phyloP scores from a whole-genome alignment of 495 filamentous ascomycete genomes.

The Immersiella caudata region DNA sequence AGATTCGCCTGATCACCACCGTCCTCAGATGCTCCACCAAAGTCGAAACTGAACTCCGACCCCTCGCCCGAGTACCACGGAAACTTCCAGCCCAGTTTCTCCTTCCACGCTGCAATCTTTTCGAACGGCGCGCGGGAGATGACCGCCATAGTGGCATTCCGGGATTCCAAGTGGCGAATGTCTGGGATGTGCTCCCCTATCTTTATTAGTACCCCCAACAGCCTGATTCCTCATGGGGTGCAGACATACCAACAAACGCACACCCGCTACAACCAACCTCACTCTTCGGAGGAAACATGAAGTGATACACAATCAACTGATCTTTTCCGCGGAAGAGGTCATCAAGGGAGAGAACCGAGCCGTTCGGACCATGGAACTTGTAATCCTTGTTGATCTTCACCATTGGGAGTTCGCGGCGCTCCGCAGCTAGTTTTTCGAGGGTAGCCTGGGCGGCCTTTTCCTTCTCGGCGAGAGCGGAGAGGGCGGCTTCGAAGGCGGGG shows the following conservation, averaged over 20 bases:
- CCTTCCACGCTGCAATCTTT: conserved; percentile 42
- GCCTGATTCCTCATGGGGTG: no score
- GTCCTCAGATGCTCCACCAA: conserved; percentile 34
- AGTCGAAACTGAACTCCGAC: conserved; percentile 42
- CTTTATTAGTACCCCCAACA: not conserved
- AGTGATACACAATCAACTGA: conserved; percentile 53
- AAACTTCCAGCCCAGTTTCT: conserved; percentile 48
- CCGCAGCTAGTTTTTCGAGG: conserved; percentile 26
- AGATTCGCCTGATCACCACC: conserved; percentile 42
- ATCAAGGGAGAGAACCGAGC: conserved; percentile 34
- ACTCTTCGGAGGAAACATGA: conserved; percentile 45
- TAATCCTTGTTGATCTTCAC: conserved; percentile 43
- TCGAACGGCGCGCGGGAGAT: conserved; percentile 42
- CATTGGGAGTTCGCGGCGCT: conserved; percentile 45
- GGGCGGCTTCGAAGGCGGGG: not conserved
- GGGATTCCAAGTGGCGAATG: conserved; percentile 37
- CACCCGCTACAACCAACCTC: conserved; percentile 43
- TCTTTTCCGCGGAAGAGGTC: conserved; percentile 46
- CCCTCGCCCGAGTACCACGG: conserved; percentile 42
- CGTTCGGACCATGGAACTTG: conserved; percentile 39
- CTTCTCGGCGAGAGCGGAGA: not conserved
- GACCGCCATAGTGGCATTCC: conserved; percentile 42
- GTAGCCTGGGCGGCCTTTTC: not conserved
- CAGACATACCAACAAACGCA: conserved; percentile 34
- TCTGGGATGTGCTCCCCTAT: conserved; percentile 41